Conservation (phyloP, 208 protist genomes). For the Wallacemonas sp. region DNA sequence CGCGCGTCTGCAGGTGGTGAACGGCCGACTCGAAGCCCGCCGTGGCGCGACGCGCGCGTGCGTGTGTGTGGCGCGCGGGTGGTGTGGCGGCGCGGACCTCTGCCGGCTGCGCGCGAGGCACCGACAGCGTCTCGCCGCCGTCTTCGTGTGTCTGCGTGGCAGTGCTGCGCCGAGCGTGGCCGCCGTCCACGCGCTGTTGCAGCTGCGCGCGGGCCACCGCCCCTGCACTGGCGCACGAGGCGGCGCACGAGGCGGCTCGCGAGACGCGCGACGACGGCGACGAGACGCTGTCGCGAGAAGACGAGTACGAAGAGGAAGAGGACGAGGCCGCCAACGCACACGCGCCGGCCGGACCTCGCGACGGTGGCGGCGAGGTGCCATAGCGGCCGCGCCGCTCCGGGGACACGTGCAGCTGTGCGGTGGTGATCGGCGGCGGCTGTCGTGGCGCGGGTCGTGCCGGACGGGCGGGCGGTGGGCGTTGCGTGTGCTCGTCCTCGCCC, state of each 20-base stretch:
- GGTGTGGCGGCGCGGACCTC: too few species aligned
- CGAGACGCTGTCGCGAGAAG: background rate
- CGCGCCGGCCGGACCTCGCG: too few species aligned
- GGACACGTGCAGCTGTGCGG: slow-evolving; percentile 37
- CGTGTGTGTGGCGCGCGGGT: too few species aligned
- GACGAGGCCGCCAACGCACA: too few species aligned
- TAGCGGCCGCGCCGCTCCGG: slow-evolving; percentile 20
- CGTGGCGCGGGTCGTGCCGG: background rate
- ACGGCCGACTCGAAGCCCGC: slow-evolving; percentile 15
- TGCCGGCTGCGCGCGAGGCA: too few species aligned
- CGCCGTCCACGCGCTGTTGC: background rate
- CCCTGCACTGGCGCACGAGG: too few species aligned
- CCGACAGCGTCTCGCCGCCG: too few species aligned
- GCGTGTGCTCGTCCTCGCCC: slow-evolving; percentile 8
- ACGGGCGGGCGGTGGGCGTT: background rate
- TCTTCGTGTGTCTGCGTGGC: background rate
- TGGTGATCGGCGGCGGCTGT: background rate
- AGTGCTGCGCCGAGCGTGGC: background rate
- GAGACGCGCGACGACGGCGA: background rate
- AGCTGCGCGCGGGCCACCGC: background rate
- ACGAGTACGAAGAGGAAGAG: background rate
- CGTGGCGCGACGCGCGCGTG: background rate
- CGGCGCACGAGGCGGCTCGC: background rate
- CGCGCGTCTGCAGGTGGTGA: slow-evolving; percentile 23
- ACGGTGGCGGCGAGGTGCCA: too few species aligned